These are phyloP conservation scores for Epichloe glyceriae DNA, from an alignment of 2,329 filamentous ascomycete species.

Conservation along the genomic window DNA sequence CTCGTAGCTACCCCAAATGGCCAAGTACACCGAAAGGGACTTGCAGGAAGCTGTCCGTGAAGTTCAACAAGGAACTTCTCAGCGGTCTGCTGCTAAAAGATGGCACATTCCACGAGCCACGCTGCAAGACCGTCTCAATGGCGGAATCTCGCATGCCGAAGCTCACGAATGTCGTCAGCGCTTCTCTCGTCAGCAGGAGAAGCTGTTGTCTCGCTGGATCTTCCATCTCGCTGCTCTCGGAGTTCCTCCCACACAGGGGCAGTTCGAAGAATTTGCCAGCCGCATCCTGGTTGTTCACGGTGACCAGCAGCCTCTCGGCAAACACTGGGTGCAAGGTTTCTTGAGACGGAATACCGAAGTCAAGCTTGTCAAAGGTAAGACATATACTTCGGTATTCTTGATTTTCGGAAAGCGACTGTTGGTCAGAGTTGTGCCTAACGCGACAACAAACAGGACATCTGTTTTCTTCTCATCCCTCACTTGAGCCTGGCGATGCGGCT, in stretches of 20 bases:
- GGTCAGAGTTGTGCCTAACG: constrained; percentile 1
- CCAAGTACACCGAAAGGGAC: constrained; percentile 8
- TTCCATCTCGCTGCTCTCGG: constrained; percentile 6
- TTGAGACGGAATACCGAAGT: constrained; percentile 7
- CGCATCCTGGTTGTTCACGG: constrained; percentile 7
- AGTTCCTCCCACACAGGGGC: constrained; percentile 6
- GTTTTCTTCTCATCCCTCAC: constrained; percentile 4
- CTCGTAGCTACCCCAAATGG: constrained; percentile 5
- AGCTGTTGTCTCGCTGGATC: constrained; percentile 7
- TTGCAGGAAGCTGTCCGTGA: constrained; percentile 9
- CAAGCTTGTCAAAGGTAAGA: constrained; percentile 8
- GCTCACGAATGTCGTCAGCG: constrained; percentile 8
- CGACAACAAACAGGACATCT: constrained; percentile 2
- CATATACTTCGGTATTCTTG: background rate
- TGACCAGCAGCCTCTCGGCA: constrained; percentile 6
- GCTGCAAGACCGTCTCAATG: constrained; percentile 7
- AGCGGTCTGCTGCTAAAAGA: constrained; percentile 7
- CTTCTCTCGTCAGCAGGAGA: constrained; percentile 8
- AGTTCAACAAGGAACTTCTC: constrained; percentile 8
- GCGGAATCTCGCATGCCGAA: constrained; percentile 8
- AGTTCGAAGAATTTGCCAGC: constrained; percentile 8
- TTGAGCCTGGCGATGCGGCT: constrained; percentile 4
- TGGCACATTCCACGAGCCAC: constrained; percentile 8
- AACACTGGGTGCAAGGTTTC: constrained; percentile 9
- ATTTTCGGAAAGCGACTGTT: background rate